These are phyloP conservation scores for Cicer yamashitae DNA, from an alignment of 306 rosid species.

Conservation along the genomic window DNA sequence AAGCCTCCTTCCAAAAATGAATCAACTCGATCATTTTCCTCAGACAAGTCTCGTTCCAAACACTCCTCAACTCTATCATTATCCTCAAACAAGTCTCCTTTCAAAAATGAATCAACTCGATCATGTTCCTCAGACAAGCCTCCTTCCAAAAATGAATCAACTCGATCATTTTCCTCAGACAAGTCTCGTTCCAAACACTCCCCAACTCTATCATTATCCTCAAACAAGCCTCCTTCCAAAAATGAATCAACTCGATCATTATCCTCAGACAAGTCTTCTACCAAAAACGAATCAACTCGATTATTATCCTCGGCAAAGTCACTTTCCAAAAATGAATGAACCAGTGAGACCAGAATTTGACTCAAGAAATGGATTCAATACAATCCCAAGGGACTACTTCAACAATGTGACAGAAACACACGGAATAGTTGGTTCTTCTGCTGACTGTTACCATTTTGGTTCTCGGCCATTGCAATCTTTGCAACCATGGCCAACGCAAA, in stretches of 20 bases:
- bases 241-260: too few relatives aligned
- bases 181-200: background rate
- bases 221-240: background rate
- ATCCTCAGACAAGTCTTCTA: background rate
- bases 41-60: too few relatives aligned
- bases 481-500: constrained; percentile 15
- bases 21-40: too few relatives aligned
- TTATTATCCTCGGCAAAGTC: background rate
- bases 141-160: too few relatives aligned
- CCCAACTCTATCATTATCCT: constrained; percentile 15
- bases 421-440: constrained; percentile 26
- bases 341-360: constrained; percentile 4
- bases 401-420: constrained; percentile 18
- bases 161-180: too few relatives aligned
- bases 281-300: background rate
- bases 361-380: constrained; percentile 13
- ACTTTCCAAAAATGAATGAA: background rate
- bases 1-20: too few relatives aligned
- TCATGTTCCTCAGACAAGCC: too few relatives aligned
- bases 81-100: too few relatives aligned
- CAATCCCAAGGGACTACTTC: background rate
- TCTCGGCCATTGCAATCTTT: constrained; percentile 19
- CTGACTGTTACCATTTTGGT: background rate
- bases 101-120: too few relatives aligned
- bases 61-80: too few relatives aligned